Evolutionary conservation across 1,284 basidiomycete species (phyloP).

Genomic region (Boletellus sp.): DNA sequence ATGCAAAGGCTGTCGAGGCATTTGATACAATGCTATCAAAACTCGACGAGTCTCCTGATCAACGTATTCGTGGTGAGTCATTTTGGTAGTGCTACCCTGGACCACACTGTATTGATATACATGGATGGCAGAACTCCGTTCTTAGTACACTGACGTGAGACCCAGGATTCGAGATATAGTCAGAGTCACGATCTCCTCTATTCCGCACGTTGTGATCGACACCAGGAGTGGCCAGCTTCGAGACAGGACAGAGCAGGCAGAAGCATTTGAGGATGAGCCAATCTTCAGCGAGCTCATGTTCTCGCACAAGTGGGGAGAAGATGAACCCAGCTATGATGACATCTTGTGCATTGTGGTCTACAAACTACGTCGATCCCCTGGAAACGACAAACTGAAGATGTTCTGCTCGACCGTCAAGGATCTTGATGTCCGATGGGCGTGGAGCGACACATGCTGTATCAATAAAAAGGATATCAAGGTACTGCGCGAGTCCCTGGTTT

Average conservation of each 20-base stretch:
- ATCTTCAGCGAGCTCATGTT: slow-evolving; percentile 6
- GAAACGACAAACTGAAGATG: neutral
- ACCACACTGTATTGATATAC: neutral
- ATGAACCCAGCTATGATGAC: slow-evolving; percentile 3
- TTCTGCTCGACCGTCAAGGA: slow-evolving; percentile 2
- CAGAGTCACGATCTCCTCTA: neutral
- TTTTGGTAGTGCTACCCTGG: neutral
- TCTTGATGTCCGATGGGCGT: slow-evolving; percentile 3
- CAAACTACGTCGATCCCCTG: neutral
- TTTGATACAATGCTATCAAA: neutral
- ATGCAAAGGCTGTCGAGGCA: neutral
- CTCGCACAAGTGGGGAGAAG: slow-evolving; percentile 11
- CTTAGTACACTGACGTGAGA: neutral
- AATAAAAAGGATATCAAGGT: slow-evolving; percentile 5
- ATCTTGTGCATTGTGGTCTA: slow-evolving; percentile 5
- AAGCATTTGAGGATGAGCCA: neutral
- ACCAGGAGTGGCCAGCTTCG: neutral
- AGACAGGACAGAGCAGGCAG: neutral
- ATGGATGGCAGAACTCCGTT: neutral
- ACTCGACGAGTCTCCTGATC: neutral
- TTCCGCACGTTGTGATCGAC: neutral
- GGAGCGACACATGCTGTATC: no score
- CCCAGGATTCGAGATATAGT: neutral
- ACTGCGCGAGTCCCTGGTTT: slow-evolving; percentile 5
- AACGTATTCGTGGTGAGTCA: neutral